Evolutionary conservation across 345 rosid species (phyloP), one percentile per base, ranked within the genome.

Genomic region (Eucalyptus curtisii): DNA sequence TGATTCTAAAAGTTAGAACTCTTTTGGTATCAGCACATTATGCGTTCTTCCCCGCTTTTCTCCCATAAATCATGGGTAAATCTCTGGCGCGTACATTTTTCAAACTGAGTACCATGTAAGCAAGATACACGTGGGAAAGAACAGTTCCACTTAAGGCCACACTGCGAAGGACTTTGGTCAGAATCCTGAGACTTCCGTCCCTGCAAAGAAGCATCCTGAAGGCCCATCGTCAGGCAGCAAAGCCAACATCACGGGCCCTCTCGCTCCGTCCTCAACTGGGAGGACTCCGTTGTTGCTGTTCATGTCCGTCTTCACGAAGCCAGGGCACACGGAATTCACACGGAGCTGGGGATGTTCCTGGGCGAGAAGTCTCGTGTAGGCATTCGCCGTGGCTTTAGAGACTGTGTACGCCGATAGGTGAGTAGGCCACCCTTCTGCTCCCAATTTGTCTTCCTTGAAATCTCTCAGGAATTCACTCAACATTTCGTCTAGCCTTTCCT

Each of bases 221-320:
- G 86, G 88, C 4, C 87, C 48, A 31, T 30, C 42, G 31, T 88
- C 91, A 1, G 88, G 89, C 7, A 87, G 59, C 90, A 87, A 82
- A 48, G 89, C 88, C 88, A 89, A 24, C 89, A 85, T 71, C 22
- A 87, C 89, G 42, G 90, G 90, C 61, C 76, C 88, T 87, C 86
- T 85, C 49, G 89, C 90, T 42, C 86, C 89, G 49, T 87, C 86
- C 86, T 89, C 86, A 40, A 76, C 52, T 1, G 85, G 57, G 57
- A 57, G 42, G 81, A 48, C 49, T 80, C 90, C 84, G 25, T 40
- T 68, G 31, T 88, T 31, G 47, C 85, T 33, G 33, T 27, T 86
- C 87, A 50, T 50, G 13, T 89, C 87, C 47, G 90, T 88, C 49
- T 88, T 48, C 87, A 86, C 53, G 25, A 50, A 86, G 44, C 61